Percentiles rank a stretch among this genome's conserved stretches.
These are phyloP conservation scores for Russula lepida DNA, from an alignment of 768 basidiomycete species.

Conservation along the genomic window DNA sequence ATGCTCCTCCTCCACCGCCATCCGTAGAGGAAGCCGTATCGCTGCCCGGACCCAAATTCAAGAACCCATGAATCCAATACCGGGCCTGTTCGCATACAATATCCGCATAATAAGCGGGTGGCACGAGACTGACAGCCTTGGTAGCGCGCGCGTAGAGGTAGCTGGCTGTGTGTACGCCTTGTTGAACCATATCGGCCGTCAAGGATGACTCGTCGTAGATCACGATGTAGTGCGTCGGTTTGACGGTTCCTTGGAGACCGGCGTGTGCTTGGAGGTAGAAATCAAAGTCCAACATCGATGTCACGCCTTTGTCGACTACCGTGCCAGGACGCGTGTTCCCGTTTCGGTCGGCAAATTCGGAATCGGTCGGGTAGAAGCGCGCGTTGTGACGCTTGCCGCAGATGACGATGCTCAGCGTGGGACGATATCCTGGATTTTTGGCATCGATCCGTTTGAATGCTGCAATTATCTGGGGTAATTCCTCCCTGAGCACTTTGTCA, in stretches of 20 bases:
- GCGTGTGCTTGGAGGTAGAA: constrained; percentile 52
- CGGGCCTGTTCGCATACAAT: constrained; percentile 75
- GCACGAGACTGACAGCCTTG: constrained; percentile 73
- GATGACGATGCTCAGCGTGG: constrained; percentile 61
- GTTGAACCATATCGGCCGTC: constrained; percentile 64
- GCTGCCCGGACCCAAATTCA: constrained; percentile 38
- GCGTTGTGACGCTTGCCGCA: constrained; percentile 71
- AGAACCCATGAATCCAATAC: constrained; percentile 65
- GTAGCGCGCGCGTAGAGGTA: constrained; percentile 80
- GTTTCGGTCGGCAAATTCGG: constrained; percentile 45
- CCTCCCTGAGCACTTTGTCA: constrained; percentile 46
- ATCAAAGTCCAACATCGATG: constrained; percentile 33
- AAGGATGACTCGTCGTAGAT: constrained; percentile 70
- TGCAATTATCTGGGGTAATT: constrained; percentile 51
- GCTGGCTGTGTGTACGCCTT: constrained; percentile 57
- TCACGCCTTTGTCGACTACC: constrained; percentile 71
- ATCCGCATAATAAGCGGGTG: constrained; percentile 76
- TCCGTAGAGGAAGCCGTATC: constrained; percentile 20
- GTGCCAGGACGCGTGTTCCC: constrained; percentile 78
- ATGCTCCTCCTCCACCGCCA: no score
- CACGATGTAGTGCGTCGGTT: constrained; percentile 71
- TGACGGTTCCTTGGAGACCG: constrained; percentile 62
- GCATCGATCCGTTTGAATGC: constrained; percentile 50
- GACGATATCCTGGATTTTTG: constrained; percentile 43
- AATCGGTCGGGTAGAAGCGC: constrained; percentile 49